Evolutionary conservation across 345 rosid species (phyloP).

Genomic region (Bruguiera sexangula): DNA sequence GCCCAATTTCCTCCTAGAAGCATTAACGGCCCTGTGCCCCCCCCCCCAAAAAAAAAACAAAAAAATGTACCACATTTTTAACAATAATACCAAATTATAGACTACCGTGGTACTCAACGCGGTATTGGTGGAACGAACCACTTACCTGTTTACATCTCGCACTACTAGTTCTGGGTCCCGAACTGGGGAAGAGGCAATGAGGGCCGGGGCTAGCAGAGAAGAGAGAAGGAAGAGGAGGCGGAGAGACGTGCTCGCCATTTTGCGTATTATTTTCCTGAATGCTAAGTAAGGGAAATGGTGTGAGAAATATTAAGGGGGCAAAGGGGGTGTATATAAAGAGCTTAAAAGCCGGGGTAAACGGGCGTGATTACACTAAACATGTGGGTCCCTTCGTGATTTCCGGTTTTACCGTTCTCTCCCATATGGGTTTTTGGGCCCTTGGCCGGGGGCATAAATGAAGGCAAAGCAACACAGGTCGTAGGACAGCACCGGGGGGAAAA

Average conservation of each 20-base stretch:
- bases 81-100: neutral
- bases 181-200: constrained; percentile 18
- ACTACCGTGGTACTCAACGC: neutral
- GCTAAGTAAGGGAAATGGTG: neutral
- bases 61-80: neutral
- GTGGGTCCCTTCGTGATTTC: constrained; percentile 54
- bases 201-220: constrained; percentile 7
- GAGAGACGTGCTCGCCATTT: constrained; percentile 24
- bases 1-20: constrained; percentile 24
- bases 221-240: constrained; percentile 20
- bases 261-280: neutral
- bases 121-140: neutral
- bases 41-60: neutral
- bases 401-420: constrained; percentile 42
- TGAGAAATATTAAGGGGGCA: constrained; percentile 6
- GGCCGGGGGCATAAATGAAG: constrained; percentile 13
- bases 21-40: constrained; percentile 25
- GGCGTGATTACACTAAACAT: constrained; percentile 33
- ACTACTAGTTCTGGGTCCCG: constrained; percentile 25
- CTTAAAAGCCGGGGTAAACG: constrained; percentile 19
- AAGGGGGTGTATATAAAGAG: constrained; percentile 36
- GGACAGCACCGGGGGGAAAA: neutral
- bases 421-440: constrained; percentile 34
- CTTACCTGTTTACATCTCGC: constrained; percentile 20
- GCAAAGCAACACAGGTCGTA: constrained; percentile 16